Percentiles rank a stretch among this genome's conserved stretches.
Conservation (phyloP, 78 protist genomes). For the Pigoraptor vietnamica region DNA sequence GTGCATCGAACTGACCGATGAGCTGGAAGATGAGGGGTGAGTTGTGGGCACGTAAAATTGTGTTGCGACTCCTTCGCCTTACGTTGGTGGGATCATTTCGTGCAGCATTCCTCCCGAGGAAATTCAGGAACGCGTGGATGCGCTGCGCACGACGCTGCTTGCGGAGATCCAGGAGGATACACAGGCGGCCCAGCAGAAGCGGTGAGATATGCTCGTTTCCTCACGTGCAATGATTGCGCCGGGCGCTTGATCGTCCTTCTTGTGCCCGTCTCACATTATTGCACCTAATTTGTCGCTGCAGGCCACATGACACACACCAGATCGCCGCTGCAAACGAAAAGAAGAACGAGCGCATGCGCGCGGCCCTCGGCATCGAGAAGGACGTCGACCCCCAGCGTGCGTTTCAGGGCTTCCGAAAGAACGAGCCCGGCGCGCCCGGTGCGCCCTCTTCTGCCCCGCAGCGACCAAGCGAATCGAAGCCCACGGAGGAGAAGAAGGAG, state of each 20-base stretch:
- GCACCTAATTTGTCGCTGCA: too few species aligned
- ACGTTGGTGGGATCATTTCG: background rate
- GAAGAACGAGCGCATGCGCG: background rate
- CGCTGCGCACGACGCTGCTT: background rate
- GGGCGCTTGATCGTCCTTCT: too few species aligned
- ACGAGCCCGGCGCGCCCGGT: background rate
- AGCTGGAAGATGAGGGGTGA: conserved; percentile 20
- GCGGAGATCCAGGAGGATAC: background rate
- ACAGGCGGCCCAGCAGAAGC: background rate
- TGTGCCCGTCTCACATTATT: too few species aligned
- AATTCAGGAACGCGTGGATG: conserved; percentile 1
- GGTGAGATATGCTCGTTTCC: too few species aligned
- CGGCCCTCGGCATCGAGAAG: conserved; percentile 15
- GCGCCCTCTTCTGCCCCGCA: background rate
- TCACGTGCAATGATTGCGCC: too few species aligned
- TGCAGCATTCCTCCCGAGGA: background rate
- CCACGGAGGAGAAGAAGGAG: background rate
- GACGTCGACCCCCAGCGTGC: background rate
- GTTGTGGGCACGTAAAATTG: background rate
- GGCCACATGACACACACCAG: conserved; percentile 12
- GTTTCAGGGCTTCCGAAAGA: background rate
- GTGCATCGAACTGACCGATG: conserved; percentile 32
- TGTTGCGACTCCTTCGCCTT: background rate
- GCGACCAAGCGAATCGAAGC: background rate
- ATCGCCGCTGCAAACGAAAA: conserved; percentile 8